These are phyloP conservation scores for Basidiobolus meristosporus DNA, from an alignment of 371 early-diverging fungal genomes.

Conservation along the genomic window DNA sequence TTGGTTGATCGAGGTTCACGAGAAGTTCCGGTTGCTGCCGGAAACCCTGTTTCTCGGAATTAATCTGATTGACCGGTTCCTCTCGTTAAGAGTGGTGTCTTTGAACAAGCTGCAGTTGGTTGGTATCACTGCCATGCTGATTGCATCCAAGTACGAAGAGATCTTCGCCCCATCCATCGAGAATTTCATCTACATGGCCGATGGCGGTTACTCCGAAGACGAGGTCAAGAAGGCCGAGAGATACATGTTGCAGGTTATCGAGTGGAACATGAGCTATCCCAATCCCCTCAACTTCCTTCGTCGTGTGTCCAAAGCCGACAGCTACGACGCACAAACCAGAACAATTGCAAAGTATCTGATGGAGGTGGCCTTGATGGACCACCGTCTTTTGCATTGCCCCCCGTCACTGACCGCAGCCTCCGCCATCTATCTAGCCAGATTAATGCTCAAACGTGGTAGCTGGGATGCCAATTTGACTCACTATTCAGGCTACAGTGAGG, in stretches of 20 bases:
- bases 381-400: slow-evolving; percentile 46
- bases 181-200: slow-evolving; percentile 70
- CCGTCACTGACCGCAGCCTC: slow-evolving; percentile 78
- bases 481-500: slow-evolving; percentile 55
- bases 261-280: slow-evolving; percentile 68
- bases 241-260: slow-evolving; percentile 62
- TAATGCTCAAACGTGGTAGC: slow-evolving; percentile 53
- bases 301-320: slow-evolving; percentile 70
- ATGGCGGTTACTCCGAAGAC: slow-evolving; percentile 48
- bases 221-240: slow-evolving; percentile 80
- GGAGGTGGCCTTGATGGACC: slow-evolving; percentile 84
- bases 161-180: slow-evolving; percentile 58
- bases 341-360: slow-evolving; percentile 91
- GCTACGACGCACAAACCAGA: slow-evolving; percentile 72
- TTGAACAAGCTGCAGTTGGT: slow-evolving; percentile 87
- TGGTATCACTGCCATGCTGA: slow-evolving; percentile 80
- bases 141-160: slow-evolving; percentile 98
- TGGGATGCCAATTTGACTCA: slow-evolving; percentile 59
- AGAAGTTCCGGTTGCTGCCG: slow-evolving; percentile 73
- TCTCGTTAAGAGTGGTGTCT: slow-evolving; percentile 66
- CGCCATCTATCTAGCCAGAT: slow-evolving; percentile 69
- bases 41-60: slow-evolving; percentile 92
- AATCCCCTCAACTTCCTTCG: slow-evolving; percentile 83
- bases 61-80: slow-evolving; percentile 93
- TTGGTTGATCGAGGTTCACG: slow-evolving; percentile 80